phyloP scores from a whole-genome alignment of 768 basidiomycete genomes.

The Boletellus emodensis region DNA sequence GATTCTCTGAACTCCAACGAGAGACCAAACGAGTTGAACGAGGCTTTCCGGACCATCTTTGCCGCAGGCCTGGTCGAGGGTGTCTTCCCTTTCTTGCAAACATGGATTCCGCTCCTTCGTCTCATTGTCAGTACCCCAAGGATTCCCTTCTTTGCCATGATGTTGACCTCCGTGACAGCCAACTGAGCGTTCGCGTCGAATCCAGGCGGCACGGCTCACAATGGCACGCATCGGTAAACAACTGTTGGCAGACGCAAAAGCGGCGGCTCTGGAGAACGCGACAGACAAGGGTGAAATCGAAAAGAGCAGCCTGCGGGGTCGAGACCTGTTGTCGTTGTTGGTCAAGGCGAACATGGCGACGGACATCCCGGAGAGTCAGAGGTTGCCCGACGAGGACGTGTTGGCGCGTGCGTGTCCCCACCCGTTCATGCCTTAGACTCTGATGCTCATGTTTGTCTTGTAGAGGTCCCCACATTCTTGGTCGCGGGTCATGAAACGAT shows the following conservation, averaged over 20 bases:
- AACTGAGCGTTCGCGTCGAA: neutral
- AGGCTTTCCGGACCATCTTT: neutral
- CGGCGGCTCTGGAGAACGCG: constrained; percentile 22
- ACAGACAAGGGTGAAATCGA: constrained; percentile 30
- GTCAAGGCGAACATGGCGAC: no score
- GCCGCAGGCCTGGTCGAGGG: neutral
- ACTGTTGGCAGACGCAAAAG: neutral
- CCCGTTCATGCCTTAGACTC: no score
- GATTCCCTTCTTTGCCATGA: no score
- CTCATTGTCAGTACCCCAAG: neutral
- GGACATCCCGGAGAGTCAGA: constrained; percentile 51
- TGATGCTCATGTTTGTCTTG: neutral
- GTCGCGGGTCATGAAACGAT: neutral
- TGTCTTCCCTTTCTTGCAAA: neutral
- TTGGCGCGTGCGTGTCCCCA: constrained; percentile 40
- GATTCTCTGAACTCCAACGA: neutral
- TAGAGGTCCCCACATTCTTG: constrained; percentile 1
- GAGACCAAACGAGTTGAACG: neutral
- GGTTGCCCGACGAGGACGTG: constrained; percentile 61
- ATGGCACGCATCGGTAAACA: neutral
- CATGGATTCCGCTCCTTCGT: neutral
- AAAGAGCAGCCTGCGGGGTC: constrained; percentile 33
- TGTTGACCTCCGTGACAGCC: neutral
- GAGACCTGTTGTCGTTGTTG: no score
- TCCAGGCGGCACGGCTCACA: neutral